A percentile compares a stretch with the other conserved stretches of the same genome.
phyloP scores from a whole-genome alignment of 1,139 yeast genomes.

The Diutina rugosa region DNA sequence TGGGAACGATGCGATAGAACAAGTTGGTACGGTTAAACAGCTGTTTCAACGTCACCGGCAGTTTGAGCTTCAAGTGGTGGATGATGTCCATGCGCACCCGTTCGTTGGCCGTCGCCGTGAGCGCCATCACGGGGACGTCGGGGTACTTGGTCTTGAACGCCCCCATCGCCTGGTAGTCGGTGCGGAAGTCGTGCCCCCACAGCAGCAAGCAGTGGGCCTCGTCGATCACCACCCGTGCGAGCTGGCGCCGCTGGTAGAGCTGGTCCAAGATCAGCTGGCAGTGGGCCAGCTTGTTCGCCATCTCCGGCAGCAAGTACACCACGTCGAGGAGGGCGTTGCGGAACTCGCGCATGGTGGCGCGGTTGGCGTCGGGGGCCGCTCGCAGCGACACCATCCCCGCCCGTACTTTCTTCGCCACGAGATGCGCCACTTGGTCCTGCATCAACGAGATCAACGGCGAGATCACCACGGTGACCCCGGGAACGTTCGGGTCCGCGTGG shows the following conservation, averaged over 20 bases:
- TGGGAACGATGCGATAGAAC: slow-evolving; percentile 62
- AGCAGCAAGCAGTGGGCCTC: slow-evolving; percentile 98
- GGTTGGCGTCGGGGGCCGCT: slow-evolving; percentile 41
- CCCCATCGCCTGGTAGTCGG: slow-evolving; percentile 79
- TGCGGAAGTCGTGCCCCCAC: slow-evolving; percentile 99
- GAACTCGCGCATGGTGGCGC: not conserved
- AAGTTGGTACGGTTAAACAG: slow-evolving; percentile 87
- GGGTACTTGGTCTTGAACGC: slow-evolving; percentile 66
- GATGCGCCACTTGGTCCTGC: slow-evolving; percentile 94
- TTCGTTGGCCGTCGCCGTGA: slow-evolving; percentile 95
- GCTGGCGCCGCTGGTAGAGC: slow-evolving; percentile 37
- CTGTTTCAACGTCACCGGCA: slow-evolving; percentile 48
- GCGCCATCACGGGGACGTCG: slow-evolving; percentile 81
- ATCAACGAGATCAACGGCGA: slow-evolving; percentile 91
- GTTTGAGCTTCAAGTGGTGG: slow-evolving; percentile 49
- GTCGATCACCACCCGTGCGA: slow-evolving; percentile 88
- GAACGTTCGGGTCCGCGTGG: slow-evolving; percentile 48
- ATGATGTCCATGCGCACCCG: slow-evolving; percentile 80
- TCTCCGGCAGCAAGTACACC: slow-evolving; percentile 89
- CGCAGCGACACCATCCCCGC: slow-evolving; percentile 89
- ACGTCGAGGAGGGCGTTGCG: slow-evolving; percentile 61
- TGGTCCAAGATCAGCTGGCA: slow-evolving; percentile 52
- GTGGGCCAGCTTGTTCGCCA: slow-evolving; percentile 68
- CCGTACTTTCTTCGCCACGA: slow-evolving; percentile 48
- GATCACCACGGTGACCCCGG: slow-evolving; percentile 80